phyloP scores from a whole-genome alignment of 1,139 yeast species.

The Suhomyces kunorum region DNA sequence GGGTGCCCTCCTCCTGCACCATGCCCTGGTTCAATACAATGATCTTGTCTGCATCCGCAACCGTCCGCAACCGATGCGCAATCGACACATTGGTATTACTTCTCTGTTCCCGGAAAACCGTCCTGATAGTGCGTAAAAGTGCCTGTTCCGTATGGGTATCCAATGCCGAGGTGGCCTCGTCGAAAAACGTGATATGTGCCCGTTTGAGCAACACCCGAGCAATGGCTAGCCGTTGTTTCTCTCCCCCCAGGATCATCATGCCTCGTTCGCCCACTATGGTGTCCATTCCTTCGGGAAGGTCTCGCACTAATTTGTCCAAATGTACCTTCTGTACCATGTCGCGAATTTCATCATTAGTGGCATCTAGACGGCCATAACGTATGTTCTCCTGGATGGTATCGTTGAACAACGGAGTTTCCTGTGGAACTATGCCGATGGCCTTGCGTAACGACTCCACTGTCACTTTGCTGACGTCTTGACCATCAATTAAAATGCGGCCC shows the following conservation, averaged over 20 bases:
- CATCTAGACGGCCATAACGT: constrained; percentile 77
- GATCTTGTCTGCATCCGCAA: constrained; percentile 92
- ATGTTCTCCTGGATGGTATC: constrained; percentile 87
- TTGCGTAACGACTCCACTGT: constrained; percentile 73
- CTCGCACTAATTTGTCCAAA: constrained; percentile 60
- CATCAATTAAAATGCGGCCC: constrained; percentile 84
- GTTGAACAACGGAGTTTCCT: constrained; percentile 94
- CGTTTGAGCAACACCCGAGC: constrained; percentile 82
- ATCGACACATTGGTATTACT: constrained; percentile 81
- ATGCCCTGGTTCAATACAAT: constrained; percentile 78
- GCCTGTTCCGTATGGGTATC: constrained; percentile 96
- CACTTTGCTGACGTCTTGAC: constrained; percentile 80
- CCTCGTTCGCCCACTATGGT: constrained; percentile 99
- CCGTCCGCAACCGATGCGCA: constrained; percentile 91
- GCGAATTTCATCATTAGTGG: constrained; percentile 71
- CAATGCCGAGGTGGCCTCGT: constrained; percentile 95
- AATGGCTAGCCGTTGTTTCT: constrained; percentile 92
- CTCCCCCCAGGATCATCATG: constrained; percentile 98
- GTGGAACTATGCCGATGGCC: constrained; percentile 92
- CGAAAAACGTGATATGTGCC: constrained; percentile 90
- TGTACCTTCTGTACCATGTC: constrained; percentile 69
- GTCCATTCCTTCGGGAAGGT: constrained; percentile 78
- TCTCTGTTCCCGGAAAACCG: constrained; percentile 56
- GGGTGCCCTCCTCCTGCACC: constrained; percentile 89
- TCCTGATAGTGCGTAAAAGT: constrained; percentile 68